Conservation (phyloP, 176 grass and related monocot genomes). For the Aegilops speltoides region DNA sequence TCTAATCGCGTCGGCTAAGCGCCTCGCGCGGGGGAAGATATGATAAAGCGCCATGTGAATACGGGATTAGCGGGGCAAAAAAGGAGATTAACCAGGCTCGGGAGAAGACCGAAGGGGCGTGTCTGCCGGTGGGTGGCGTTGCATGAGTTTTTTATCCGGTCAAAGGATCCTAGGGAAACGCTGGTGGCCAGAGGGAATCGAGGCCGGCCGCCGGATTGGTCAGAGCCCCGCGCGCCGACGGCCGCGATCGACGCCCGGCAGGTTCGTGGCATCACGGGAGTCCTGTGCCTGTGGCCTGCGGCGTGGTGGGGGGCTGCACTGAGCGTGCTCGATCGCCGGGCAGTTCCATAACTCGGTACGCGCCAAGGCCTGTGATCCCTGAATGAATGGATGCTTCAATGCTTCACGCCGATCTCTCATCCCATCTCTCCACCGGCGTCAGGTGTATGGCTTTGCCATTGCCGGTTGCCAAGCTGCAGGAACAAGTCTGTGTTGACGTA, state of each 20-base stretch:
- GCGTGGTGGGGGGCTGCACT: not conserved
- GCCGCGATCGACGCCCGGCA: not conserved
- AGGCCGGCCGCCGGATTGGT: slow-evolving; percentile 32
- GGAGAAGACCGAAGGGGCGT: not conserved
- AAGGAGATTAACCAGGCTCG: not conserved
- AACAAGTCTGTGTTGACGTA: not conserved
- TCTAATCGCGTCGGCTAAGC: slow-evolving; percentile 14
- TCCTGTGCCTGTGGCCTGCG: not conserved
- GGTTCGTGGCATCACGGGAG: slow-evolving; percentile 14
- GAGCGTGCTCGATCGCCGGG: not conserved
- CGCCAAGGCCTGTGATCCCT: slow-evolving; percentile 26
- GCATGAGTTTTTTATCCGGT: not conserved
- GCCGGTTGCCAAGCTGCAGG: not conserved
- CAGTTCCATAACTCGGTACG: slow-evolving; percentile 18
- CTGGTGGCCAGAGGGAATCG: slow-evolving; percentile 19
- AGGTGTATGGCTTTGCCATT: not conserved
- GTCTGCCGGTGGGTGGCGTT: slow-evolving; percentile 17
- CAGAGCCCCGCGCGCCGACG: not conserved
- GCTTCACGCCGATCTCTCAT: not conserved
- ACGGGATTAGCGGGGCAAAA: slow-evolving; percentile 19
- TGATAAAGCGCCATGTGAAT: not conserved
- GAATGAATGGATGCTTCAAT: too few relatives aligned
- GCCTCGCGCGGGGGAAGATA: not conserved
- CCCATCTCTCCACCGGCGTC: not conserved
- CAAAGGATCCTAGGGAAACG: slow-evolving; percentile 43